Evolutionary conservation across 2,329 filamentous ascomycete species (phyloP).

Genomic region (Colletotrichum lini): DNA sequence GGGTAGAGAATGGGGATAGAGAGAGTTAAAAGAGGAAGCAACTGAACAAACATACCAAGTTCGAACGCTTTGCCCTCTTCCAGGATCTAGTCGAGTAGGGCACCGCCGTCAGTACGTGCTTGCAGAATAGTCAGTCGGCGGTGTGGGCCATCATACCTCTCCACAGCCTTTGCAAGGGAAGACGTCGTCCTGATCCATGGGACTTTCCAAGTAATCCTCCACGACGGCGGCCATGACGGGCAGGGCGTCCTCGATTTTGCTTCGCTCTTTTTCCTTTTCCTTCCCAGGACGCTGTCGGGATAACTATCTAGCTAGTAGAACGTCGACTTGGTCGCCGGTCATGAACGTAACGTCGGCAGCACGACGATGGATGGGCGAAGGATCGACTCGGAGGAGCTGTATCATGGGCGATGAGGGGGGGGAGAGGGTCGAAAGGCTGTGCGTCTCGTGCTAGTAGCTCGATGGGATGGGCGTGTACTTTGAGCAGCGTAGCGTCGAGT

Average conservation of each 20-base stretch:
- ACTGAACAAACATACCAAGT: slow-evolving; percentile 75
- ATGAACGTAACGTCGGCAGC: slow-evolving; percentile 34
- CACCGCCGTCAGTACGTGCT: slow-evolving; percentile 41
- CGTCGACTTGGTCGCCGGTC: slow-evolving; percentile 26
- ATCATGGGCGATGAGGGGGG: slow-evolving; percentile 36
- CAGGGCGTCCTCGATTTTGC: slow-evolving; percentile 19
- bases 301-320: slow-evolving; percentile 29
- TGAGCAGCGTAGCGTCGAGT: slow-evolving; percentile 27
- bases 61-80: slow-evolving; percentile 99
- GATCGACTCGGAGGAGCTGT: slow-evolving; percentile 24
- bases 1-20: not conserved
- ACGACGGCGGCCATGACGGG: slow-evolving; percentile 64
- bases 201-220: slow-evolving; percentile 74
- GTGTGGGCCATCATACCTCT: slow-evolving; percentile 72
- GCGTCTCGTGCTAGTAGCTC: slow-evolving; percentile 39
- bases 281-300: slow-evolving; percentile 34
- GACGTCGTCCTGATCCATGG: slow-evolving; percentile 84
- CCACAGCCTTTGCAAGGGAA: slow-evolving; percentile 95
- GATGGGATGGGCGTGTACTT: slow-evolving; percentile 34
- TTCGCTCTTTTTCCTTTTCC: not conserved
- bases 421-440: slow-evolving; percentile 30
- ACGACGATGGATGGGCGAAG: slow-evolving; percentile 23
- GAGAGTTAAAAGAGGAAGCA: slow-evolving; percentile 16
- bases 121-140: slow-evolving; percentile 22
- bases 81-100: slow-evolving; percentile 76